phyloP scores from a whole-genome alignment of 164 flowering plant species.

The Vitis riparia region DNA sequence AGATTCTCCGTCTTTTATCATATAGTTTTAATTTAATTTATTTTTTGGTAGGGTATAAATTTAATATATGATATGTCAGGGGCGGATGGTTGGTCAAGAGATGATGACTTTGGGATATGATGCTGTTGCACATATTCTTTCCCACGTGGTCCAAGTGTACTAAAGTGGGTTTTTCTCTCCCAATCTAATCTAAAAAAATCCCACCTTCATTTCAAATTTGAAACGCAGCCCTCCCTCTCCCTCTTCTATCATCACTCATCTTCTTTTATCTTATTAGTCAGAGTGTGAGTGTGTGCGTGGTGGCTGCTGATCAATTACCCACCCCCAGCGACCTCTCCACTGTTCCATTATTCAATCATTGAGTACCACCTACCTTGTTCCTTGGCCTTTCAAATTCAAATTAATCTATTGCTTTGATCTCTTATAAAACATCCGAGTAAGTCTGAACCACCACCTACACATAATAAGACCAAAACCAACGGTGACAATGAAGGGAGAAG shows the following conservation, averaged over 20 bases:
- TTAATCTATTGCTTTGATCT: background rate
- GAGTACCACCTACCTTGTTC: constrained; percentile 12
- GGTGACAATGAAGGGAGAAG: too few relatives aligned
- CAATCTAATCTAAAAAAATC: background rate
- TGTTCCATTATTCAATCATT: background rate
- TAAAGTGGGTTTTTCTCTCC: constrained; percentile 12
- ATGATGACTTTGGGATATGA: constrained; percentile 18
- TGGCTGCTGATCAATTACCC: background rate
- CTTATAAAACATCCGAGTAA: too few relatives aligned
- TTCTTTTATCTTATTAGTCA: too few relatives aligned
- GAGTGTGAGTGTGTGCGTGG: background rate
- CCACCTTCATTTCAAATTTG: constrained; percentile 28
- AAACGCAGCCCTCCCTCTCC: constrained; percentile 16
- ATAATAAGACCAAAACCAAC: too few relatives aligned
- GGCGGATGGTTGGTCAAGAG: background rate
- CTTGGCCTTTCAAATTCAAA: constrained; percentile 26
- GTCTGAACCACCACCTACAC: too few relatives aligned
- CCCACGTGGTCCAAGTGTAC: constrained; percentile 22
- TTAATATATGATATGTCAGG: too few relatives aligned
- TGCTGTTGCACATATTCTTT: background rate
- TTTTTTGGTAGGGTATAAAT: background rate
- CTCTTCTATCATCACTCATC: background rate
- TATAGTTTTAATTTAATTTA: background rate
- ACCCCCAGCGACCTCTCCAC: background rate
- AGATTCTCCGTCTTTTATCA: constrained; percentile 27